phyloP scores from a whole-genome alignment of 2,329 filamentous ascomycete genomes.

The Colletotrichum costaricense region DNA sequence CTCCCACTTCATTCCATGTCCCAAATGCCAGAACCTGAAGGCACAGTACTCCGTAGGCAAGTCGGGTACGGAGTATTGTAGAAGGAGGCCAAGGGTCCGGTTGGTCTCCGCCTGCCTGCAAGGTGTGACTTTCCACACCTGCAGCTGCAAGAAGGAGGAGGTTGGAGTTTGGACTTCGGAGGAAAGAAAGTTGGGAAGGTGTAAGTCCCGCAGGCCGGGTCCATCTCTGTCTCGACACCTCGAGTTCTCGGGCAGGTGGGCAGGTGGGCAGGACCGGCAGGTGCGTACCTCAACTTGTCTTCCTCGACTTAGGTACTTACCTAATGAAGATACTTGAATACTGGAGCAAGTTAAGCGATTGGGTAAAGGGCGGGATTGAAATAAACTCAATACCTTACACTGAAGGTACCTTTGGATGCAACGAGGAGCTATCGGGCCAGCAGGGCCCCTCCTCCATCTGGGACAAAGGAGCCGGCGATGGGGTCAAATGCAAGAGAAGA shows the following conservation, averaged over 20 bases:
- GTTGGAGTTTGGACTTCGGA: neutral
- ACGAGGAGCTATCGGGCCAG: neutral
- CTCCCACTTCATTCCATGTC: neutral
- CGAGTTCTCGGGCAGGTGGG: neutral
- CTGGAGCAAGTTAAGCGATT: neutral
- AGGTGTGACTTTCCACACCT: neutral
- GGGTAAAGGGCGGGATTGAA: neutral
- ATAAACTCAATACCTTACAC: no score
- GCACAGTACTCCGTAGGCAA: no score
- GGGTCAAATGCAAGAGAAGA: constrained; percentile 27
- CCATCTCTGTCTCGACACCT: neutral
- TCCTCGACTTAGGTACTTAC: neutral
- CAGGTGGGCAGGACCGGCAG: neutral
- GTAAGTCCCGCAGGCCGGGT: neutral
- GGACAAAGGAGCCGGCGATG: constrained; percentile 38
- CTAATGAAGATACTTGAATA: neutral
- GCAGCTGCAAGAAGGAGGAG: neutral
- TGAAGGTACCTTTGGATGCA: neutral
- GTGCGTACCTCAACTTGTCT: fast-evolving
- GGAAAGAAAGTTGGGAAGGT: neutral
- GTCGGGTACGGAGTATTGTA: neutral
- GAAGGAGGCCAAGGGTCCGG: neutral
- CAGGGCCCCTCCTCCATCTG: neutral
- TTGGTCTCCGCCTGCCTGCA: neutral
- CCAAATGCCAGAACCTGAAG: neutral